Evolutionary conservation across 805 yeast species (phyloP).

Genomic region (Myxozyma kluyveri): DNA sequence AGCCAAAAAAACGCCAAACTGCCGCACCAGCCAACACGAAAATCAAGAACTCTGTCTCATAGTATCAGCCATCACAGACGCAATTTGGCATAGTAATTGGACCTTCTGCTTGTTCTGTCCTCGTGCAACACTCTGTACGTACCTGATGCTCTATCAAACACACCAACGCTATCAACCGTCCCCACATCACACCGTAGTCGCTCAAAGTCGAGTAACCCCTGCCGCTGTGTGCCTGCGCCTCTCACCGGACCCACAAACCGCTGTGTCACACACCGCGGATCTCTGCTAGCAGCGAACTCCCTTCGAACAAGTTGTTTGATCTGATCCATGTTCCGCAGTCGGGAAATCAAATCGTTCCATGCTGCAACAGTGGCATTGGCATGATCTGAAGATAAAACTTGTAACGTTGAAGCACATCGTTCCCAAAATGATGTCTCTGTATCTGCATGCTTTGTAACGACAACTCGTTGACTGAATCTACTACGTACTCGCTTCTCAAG

Average conservation of each 20-base stretch:
- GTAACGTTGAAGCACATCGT: constrained; percentile 45
- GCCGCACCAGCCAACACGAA: too few species aligned
- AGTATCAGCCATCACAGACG: too few species aligned
- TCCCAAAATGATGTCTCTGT: constrained; percentile 51
- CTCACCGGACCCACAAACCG: constrained; percentile 18
- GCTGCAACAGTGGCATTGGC: background rate
- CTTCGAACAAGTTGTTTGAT: background rate
- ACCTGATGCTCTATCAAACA: background rate
- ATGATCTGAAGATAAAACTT: constrained; percentile 15
- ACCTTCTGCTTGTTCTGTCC: too few species aligned
- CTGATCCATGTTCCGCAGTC: background rate
- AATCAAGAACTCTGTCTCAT: too few species aligned
- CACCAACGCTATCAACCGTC: background rate
- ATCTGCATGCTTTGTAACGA: constrained; percentile 52
- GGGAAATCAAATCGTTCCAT: constrained; percentile 8
- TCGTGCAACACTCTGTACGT: background rate
- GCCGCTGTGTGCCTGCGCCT: background rate
- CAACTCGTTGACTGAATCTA: constrained; percentile 77
- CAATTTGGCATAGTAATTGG: too few species aligned
- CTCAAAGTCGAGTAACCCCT: background rate
- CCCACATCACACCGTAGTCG: background rate
- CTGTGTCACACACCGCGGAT: background rate
- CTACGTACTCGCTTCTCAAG: constrained; percentile 89
- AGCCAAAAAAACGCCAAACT: too few species aligned
- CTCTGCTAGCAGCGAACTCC: background rate